These are phyloP conservation scores for Trichoderma asperelloides DNA, from an alignment of 495 filamentous ascomycete genomes.

Conservation along the genomic window DNA sequence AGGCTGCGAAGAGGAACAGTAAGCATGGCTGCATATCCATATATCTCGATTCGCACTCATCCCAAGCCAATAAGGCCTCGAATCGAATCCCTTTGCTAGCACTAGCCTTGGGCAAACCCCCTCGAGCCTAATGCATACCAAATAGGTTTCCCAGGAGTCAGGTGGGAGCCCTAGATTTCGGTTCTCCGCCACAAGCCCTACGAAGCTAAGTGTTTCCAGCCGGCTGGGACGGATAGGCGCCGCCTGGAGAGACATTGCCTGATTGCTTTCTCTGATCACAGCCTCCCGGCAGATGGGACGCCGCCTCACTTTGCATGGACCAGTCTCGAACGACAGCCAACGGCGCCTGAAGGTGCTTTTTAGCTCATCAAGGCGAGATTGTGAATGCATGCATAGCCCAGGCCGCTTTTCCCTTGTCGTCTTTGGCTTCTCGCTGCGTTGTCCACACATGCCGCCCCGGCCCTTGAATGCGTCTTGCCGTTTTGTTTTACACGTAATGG, in stretches of 20 bases:
- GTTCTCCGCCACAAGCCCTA: slow-evolving; percentile 1
- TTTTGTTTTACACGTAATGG: background rate
- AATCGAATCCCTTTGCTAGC: background rate
- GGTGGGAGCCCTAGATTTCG: background rate
- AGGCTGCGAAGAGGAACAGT: background rate
- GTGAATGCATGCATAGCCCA: background rate
- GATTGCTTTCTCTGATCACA: background rate
- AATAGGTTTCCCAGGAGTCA: background rate
- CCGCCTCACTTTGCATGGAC: background rate
- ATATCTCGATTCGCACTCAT: background rate
- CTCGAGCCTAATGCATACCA: background rate
- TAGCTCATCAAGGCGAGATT: background rate
- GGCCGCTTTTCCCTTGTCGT: background rate
- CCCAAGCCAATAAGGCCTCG: background rate
- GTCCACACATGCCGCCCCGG: background rate
- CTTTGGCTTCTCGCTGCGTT: background rate
- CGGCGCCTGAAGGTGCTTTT: background rate
- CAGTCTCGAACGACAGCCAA: background rate
- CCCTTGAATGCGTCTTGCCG: background rate
- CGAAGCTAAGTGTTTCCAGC: background rate
- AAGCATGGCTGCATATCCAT: background rate
- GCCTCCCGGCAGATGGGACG: background rate
- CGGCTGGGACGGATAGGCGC: slow-evolving; percentile 1
- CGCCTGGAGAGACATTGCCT: background rate
- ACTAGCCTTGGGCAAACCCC: background rate